Evolutionary conservation across 495 filamentous ascomycete species (phyloP), one percentile per base, ranked within the genome.

Genomic region (Aspergillus cavernicola): DNA sequence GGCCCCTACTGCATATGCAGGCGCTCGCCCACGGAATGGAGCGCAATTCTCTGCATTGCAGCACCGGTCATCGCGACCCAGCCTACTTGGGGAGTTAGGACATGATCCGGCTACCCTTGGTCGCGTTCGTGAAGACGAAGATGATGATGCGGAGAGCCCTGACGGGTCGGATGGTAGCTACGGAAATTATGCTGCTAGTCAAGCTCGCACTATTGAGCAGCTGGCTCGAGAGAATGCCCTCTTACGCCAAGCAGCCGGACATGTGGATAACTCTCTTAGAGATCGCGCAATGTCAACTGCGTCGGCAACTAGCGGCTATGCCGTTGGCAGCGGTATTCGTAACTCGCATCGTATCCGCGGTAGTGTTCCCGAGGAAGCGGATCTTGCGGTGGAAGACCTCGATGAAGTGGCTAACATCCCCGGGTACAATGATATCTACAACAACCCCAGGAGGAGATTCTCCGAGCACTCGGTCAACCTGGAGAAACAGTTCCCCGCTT

Each of bases 11-110:
- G 65, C 74, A 58, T 58, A 59, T 67, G 20, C 72, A 61, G 32
- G 69, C 70, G 39, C 64, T 66, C 61, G 74, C 73, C 46, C 69
- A 66, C 56, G 80, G 59, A 70, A 63, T 48, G 78, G 85, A 22
- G 73, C 76, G 6, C 80, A 88, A 29, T 73, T 82, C 42, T 80
- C 86, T 15, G 85, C 82, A 38, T 73, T 90, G 35, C 85, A 92
- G 60, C 88, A 92, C 58, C 82, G 91, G 39, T 85, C 88, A 1
- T 95, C 91, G 11, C 82, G 90, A 39, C 89, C 89, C 35, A 95
- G 90, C 65, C 83, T 96, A 70, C 74, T 93, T 18, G 89, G 87
- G 50, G 88, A 92, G 61, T 78, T 89, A 68, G 83, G 85, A 22
- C 85, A 81, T 52, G 87, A 90, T 57, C 78, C 83, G 23, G 77